Percentiles rank a stretch among this genome's conserved stretches.
Evolutionary conservation across 768 basidiomycete genomes (phyloP).

Genomic region (Kwoniella mangroviensis): DNA sequence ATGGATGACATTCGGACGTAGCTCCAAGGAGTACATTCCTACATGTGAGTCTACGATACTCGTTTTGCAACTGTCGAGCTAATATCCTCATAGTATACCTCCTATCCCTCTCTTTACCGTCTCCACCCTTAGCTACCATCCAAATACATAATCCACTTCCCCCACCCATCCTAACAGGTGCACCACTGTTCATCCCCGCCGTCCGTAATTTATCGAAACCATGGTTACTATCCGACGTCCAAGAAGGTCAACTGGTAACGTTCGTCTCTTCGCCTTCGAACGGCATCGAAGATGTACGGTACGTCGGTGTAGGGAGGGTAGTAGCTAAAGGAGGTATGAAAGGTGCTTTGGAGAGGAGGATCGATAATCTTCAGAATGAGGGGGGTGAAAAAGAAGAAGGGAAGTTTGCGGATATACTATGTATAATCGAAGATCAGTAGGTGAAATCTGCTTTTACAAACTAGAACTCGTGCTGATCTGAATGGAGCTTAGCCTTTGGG

Average conservation of each 20-base stretch:
- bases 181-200: slow-evolving; percentile 55
- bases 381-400: slow-evolving; percentile 48
- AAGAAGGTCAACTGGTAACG: slow-evolving; percentile 42
- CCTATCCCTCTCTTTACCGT: slow-evolving; percentile 27
- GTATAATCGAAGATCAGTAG: slow-evolving; percentile 54
- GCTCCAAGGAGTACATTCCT: slow-evolving; percentile 51
- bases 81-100: slow-evolving; percentile 30
- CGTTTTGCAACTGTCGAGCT: not conserved
- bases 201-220: slow-evolving; percentile 44
- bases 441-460: slow-evolving; percentile 8
- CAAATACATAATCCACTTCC: slow-evolving; percentile 53
- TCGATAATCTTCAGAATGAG: slow-evolving; percentile 28
- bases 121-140: slow-evolving; percentile 42
- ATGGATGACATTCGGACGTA: slow-evolving; percentile 54
- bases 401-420: slow-evolving; percentile 51
- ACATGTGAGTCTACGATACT: slow-evolving; percentile 39
- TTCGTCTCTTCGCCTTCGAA: slow-evolving; percentile 36
- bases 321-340: slow-evolving; percentile 47
- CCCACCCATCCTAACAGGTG: slow-evolving; percentile 52
- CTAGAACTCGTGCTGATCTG: too few relatives aligned
- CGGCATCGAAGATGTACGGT: slow-evolving; percentile 29
- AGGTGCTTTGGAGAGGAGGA: slow-evolving; percentile 47
- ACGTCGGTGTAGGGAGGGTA: slow-evolving; percentile 49
- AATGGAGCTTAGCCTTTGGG: slow-evolving; percentile 44
- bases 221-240: slow-evolving; percentile 47